A percentile compares a stretch with the other conserved stretches of the same genome.
Conservation (phyloP, 2,329 filamentous ascomycete species). For the Penicillium sp. region DNA sequence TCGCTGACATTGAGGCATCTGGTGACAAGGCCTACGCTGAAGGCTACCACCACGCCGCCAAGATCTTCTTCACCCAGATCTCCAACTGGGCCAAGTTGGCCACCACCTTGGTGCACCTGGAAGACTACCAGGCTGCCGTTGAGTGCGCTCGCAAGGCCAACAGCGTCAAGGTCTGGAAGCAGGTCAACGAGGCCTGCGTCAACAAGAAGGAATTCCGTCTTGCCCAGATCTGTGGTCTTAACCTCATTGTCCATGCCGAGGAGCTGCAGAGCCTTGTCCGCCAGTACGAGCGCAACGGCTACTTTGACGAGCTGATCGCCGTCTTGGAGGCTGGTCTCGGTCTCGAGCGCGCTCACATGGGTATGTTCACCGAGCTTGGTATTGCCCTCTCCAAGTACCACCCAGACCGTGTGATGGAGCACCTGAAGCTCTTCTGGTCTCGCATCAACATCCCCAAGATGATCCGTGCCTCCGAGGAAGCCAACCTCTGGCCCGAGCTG, state of each 20-base stretch:
- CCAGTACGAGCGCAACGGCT: slow-evolving; percentile 95
- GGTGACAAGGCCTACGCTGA: slow-evolving; percentile 98
- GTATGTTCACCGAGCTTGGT: slow-evolving; percentile 91
- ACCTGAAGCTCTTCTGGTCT: slow-evolving; percentile 97
- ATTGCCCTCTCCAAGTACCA: slow-evolving; percentile 94
- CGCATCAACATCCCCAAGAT: slow-evolving; percentile 98
- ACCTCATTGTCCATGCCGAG: slow-evolving; percentile 96
- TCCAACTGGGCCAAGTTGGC: slow-evolving; percentile 99
- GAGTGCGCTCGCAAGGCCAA: slow-evolving; percentile 98
- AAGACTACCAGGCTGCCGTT: slow-evolving; percentile 95
- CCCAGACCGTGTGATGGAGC: slow-evolving; percentile 95
- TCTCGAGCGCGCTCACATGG: slow-evolving; percentile 90
- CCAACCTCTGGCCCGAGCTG: slow-evolving; percentile 94
- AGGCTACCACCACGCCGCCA: slow-evolving; percentile 90
- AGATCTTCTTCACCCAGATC: slow-evolving; percentile 98
- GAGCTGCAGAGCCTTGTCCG: slow-evolving; percentile 90
- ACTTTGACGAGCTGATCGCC: slow-evolving; percentile 96
- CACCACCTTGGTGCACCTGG: slow-evolving; percentile 94
- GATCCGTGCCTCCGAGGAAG: slow-evolving; percentile 89
- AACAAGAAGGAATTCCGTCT: slow-evolving; percentile 98
- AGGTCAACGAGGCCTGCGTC: slow-evolving; percentile 95
- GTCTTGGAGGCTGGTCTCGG: slow-evolving; percentile 93
- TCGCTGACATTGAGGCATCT: slow-evolving; percentile 92
- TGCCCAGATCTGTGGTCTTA: slow-evolving; percentile 97
- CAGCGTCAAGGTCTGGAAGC: slow-evolving; percentile 98